These are phyloP conservation scores for Phialocephala subalpina DNA, from an alignment of 2,329 filamentous ascomycete species.

Conservation along the genomic window DNA sequence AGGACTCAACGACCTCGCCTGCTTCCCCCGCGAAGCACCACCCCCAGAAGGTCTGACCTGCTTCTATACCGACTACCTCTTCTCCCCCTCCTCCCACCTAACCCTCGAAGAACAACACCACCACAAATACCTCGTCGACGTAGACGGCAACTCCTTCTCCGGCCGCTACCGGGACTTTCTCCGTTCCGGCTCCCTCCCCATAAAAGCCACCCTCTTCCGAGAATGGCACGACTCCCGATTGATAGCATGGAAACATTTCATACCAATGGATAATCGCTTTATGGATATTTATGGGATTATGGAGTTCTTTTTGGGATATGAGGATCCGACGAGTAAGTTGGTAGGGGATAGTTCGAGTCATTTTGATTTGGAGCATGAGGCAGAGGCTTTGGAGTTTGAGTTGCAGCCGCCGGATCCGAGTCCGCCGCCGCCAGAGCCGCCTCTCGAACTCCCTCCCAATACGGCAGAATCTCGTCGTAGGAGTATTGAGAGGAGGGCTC, in stretches of 20 bases:
- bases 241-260: conserved; percentile 80
- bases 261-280: conserved; percentile 79
- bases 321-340: background rate
- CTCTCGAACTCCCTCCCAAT: background rate
- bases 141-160: conserved; percentile 77
- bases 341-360: background rate
- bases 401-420: background rate
- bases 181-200: conserved; percentile 69
- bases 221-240: conserved; percentile 83
- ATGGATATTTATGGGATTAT: conserved; percentile 75
- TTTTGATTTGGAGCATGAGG: background rate
- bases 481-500: background rate
- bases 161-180: conserved; percentile 74
- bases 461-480: background rate
- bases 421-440: background rate
- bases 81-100: conserved; percentile 46
- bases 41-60: conserved; percentile 47
- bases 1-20: conserved; percentile 24
- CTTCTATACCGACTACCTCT: conserved; percentile 46
- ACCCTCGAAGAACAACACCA: conserved; percentile 39
- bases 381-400: background rate
- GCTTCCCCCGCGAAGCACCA: conserved; percentile 43
- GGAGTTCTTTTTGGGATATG: conserved; percentile 74
- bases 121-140: conserved; percentile 74
- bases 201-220: conserved; percentile 78